Percentiles rank a stretch among this genome's conserved stretches.
These are phyloP conservation scores for Nyssa sinensis DNA, from an alignment of 148 eudicot genomes.

Conservation along the genomic window DNA sequence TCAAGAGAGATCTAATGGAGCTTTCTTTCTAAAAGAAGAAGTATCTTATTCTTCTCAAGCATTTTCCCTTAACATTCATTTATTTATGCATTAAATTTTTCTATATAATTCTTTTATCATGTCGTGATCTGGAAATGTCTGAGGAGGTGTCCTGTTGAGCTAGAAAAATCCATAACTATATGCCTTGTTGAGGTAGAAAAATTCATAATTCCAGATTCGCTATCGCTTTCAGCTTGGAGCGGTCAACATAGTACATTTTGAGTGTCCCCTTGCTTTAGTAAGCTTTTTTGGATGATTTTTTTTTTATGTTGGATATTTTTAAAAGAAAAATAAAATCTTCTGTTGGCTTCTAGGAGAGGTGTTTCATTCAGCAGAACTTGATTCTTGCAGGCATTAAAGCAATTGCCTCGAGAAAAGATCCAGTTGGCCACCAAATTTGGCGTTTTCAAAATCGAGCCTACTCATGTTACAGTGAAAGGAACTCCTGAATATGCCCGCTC, in stretches of 20 bases:
- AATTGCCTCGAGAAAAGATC: conserved; percentile 69
- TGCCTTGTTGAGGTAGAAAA: too few species aligned
- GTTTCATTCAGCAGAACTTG: conserved; percentile 3
- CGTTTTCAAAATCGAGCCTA: conserved; percentile 28
- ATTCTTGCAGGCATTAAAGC: conserved; percentile 61
- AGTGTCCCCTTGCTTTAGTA: background rate
- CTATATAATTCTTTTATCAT: too few species aligned
- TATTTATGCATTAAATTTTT: too few species aligned
- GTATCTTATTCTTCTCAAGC: too few species aligned
- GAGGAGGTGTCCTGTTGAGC: too few species aligned
- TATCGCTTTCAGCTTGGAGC: background rate
- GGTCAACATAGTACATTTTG: background rate
- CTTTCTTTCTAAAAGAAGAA: too few species aligned
- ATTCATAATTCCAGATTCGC: too few species aligned
- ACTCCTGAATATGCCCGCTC: conserved; percentile 56
- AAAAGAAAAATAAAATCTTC: background rate
- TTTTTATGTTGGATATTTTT: too few species aligned
- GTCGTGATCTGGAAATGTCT: too few species aligned
- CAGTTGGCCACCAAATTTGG: conserved; percentile 88
- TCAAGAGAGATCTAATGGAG: too few species aligned
- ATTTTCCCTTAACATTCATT: too few species aligned
- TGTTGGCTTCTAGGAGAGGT: background rate
- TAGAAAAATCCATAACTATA: too few species aligned
- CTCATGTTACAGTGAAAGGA: conserved; percentile 43
- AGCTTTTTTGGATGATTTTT: background rate